Conservation (phyloP, 805 yeast species). For the Lipomyces chichibuensis region DNA sequence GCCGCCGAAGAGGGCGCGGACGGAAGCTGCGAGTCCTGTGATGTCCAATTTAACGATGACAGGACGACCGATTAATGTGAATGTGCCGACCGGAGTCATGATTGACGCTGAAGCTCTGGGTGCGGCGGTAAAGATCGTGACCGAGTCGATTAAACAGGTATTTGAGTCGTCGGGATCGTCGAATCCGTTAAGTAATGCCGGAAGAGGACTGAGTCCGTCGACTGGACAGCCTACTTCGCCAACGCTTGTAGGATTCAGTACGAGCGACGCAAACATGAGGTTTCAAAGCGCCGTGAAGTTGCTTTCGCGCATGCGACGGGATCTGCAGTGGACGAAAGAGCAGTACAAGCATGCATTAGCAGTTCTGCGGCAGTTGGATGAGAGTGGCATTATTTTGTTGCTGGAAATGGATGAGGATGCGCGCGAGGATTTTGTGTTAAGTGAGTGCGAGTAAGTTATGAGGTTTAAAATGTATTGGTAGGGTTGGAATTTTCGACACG, state of each 20-base stretch:
- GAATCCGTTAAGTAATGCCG: neutral
- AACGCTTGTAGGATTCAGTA: neutral
- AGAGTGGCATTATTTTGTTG: conserved; percentile 21
- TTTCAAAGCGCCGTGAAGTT: conserved; percentile 15
- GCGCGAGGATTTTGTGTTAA: conserved; percentile 26
- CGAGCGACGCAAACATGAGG: conserved; percentile 8
- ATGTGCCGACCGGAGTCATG: neutral
- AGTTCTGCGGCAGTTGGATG: conserved; percentile 17
- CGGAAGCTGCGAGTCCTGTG: neutral
- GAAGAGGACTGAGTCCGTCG: neutral
- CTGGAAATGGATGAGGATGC: conserved; percentile 33
- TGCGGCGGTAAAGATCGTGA: conserved; percentile 16
- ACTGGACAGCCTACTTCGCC: neutral
- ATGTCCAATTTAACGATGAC: neutral
- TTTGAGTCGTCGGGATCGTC: conserved; percentile 8
- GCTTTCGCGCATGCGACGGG: conserved; percentile 26
- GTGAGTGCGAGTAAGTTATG: neutral
- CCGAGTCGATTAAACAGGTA: conserved; percentile 17
- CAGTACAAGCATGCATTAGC: conserved; percentile 22
- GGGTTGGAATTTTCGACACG: neutral
- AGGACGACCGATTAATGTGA: neutral
- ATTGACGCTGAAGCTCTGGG: conserved; percentile 15
- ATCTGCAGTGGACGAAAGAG: conserved; percentile 18
- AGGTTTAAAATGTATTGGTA: neutral
- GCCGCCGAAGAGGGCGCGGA: neutral